phyloP scores from a whole-genome alignment of 352 stramenopile species.

The Phytophthora tentaculata region DNA sequence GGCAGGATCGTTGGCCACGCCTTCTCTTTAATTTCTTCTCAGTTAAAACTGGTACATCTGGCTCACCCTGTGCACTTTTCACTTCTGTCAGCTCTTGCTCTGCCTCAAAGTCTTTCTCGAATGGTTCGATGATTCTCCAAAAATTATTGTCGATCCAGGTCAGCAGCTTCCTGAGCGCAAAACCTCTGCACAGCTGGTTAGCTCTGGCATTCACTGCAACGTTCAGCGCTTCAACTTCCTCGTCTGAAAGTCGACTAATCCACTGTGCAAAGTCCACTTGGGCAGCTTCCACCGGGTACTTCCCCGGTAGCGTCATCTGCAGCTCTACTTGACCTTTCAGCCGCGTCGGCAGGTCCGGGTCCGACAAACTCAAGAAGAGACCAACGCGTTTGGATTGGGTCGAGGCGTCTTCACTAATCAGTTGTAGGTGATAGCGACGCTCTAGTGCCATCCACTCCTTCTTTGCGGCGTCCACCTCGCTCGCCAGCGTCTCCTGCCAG shows the following conservation, averaged over 20 bases:
- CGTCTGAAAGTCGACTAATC: constrained; percentile 45
- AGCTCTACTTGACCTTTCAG: constrained; percentile 69
- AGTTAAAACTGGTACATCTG: background rate
- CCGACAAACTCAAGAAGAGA: constrained; percentile 69
- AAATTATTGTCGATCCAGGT: constrained; percentile 90
- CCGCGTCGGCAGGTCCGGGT: constrained; percentile 60
- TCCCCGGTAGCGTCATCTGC: constrained; percentile 49
- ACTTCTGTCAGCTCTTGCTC: constrained; percentile 4
- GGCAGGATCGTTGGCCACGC: constrained; percentile 40
- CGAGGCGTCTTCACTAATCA: constrained; percentile 21
- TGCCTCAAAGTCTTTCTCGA: constrained; percentile 13
- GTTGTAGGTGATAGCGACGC: constrained; percentile 64
- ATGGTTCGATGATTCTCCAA: constrained; percentile 40
- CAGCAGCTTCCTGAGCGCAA: constrained; percentile 70
- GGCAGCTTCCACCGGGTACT: constrained; percentile 59
- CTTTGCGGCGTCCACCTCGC: constrained; percentile 40
- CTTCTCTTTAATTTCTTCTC: constrained; percentile 34
- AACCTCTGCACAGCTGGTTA: constrained; percentile 49
- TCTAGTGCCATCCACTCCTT: constrained; percentile 75
- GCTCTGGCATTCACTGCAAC: constrained; percentile 45
- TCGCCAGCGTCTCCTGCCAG: constrained; percentile 40
- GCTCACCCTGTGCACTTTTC: background rate
- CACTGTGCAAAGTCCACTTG: constrained; percentile 63
- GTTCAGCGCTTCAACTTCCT: constrained; percentile 47
- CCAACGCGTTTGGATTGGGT: constrained; percentile 24